Percentiles rank a stretch among this genome's conserved stretches.
phyloP scores from a whole-genome alignment of 1,139 yeast species.

The Insectozyma bohioensis region DNA sequence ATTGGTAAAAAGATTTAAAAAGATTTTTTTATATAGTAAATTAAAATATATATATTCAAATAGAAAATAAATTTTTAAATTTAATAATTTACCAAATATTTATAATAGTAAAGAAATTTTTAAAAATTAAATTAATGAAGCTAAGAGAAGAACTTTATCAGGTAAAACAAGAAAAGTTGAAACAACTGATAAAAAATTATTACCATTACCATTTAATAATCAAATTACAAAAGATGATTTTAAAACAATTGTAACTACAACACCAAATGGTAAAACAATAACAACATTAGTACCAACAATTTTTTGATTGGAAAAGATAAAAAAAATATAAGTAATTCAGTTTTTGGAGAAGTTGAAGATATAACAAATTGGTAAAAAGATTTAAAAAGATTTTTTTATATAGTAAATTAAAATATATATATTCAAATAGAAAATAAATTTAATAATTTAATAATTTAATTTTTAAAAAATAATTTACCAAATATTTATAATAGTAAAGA shows the following conservation, averaged over 20 bases:
- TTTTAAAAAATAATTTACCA: conserved; percentile 56
- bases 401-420: no score
- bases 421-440: no score
- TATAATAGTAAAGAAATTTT: no score
- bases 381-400: no score
- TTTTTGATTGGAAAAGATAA: conserved; percentile 49
- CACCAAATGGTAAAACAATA: conserved; percentile 90
- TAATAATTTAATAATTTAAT: no score
- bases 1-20: conserved; percentile 61
- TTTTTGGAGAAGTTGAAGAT: conserved; percentile 93
- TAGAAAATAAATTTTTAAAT: no score
- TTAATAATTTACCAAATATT: no score
- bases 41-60: no score
- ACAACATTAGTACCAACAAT: conserved; percentile 84
- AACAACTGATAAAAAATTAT: conserved; percentile 32
- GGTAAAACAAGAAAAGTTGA: conserved; percentile 28
- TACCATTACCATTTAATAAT: conserved; percentile 88
- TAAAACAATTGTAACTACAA: conserved; percentile 78
- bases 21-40: no score
- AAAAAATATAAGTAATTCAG: conserved; percentile 60
- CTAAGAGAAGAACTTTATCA: conserved; percentile 67
- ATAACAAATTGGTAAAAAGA: conserved; percentile 80
- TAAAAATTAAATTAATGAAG: no score
- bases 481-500: conserved; percentile 57
- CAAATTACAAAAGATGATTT: conserved; percentile 90